Conservation (phyloP, 495 filamentous ascomycete genomes). For the Oidiodendron maius region DNA sequence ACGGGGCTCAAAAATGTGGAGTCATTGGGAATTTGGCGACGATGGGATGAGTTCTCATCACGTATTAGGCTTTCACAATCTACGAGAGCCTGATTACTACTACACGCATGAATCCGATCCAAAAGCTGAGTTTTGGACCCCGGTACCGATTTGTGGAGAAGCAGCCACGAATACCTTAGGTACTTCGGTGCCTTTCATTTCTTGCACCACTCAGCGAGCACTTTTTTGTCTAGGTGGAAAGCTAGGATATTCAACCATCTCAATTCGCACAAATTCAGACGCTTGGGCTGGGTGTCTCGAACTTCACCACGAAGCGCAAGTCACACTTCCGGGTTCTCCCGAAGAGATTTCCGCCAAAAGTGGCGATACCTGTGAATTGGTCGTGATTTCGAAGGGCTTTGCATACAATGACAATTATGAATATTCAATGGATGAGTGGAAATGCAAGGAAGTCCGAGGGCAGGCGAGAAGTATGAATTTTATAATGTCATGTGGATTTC, state of each 20-base stretch:
- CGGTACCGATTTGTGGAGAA: background rate
- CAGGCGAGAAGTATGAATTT: background rate
- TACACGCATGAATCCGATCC: background rate
- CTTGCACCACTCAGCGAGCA: background rate
- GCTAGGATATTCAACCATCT: background rate
- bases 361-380: too few relatives aligned
- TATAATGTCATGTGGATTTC: slow-evolving; percentile 4
- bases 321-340: too few relatives aligned
- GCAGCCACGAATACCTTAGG: background rate
- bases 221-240: background rate
- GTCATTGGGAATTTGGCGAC: too few relatives aligned
- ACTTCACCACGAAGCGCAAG: background rate
- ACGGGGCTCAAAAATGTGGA: too few relatives aligned
- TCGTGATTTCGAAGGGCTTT: background rate
- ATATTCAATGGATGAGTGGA: background rate
- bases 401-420: too few relatives aligned
- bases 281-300: background rate
- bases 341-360: too few relatives aligned
- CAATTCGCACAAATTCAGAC: background rate
- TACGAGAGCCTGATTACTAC: background rate
- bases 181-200: background rate
- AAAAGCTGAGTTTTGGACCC: background rate
- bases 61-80: too few relatives aligned
- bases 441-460: background rate
- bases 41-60: too few relatives aligned